Evolutionary conservation across 768 basidiomycete species (phyloP).

Genomic region (Termitomyces sp.): DNA sequence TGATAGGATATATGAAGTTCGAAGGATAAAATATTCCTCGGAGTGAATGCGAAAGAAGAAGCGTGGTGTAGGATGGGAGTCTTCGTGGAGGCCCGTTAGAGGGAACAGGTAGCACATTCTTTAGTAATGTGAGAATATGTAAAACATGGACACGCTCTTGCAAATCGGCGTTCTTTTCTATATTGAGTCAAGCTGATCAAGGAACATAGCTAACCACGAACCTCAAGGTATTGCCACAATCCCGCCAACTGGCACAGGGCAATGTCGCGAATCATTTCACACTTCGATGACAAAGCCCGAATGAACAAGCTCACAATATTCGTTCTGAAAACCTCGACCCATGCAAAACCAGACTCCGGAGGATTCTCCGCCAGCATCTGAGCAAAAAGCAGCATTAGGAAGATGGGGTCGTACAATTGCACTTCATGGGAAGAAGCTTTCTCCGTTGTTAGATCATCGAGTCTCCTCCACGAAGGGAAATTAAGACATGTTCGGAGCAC

Average conservation of each 20-base stretch:
- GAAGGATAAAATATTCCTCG: conserved; percentile 84
- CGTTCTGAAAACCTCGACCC: conserved; percentile 84
- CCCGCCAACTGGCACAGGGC: conserved; percentile 60
- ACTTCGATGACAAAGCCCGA: conserved; percentile 66
- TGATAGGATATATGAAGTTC: conserved; percentile 83
- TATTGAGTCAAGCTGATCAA: background rate
- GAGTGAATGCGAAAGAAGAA: conserved; percentile 81
- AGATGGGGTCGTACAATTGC: conserved; percentile 76
- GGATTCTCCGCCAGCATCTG: conserved; percentile 59
- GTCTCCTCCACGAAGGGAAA: conserved; percentile 64
- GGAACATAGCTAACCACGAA: conserved; percentile 27
- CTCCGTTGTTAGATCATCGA: conserved; percentile 34
- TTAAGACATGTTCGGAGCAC: conserved; percentile 69
- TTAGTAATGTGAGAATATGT: conserved; percentile 66
- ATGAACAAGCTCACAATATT: conserved; percentile 76
- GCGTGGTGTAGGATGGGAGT: conserved; percentile 74
- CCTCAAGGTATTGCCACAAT: conserved; percentile 62
- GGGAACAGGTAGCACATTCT: conserved; percentile 49
- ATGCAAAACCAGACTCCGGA: conserved; percentile 61
- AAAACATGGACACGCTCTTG: conserved; percentile 75
- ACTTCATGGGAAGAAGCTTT: conserved; percentile 29
- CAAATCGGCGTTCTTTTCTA: conserved; percentile 53
- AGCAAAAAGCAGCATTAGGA: conserved; percentile 65
- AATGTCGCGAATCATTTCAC: conserved; percentile 54
- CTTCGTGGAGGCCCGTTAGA: conserved; percentile 41